Evolutionary conservation across 2,329 filamentous ascomycete genomes (phyloP), one percentile per base, ranked within the genome.

Genomic region (Chaetomium globosum): DNA sequence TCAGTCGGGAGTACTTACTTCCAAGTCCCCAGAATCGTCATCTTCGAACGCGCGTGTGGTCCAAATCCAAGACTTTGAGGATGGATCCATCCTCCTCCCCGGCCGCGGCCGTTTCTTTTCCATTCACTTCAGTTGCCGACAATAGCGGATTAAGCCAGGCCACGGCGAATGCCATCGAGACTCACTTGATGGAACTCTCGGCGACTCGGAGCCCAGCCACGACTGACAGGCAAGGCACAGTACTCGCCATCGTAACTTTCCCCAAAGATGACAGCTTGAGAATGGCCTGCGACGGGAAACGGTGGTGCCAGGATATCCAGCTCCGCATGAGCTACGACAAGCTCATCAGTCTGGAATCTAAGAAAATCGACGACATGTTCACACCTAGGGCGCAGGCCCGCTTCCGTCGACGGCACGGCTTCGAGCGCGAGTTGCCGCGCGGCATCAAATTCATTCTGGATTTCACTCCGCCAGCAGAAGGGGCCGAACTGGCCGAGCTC

Each of bases 371-470:
- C n/a, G 74, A 77, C 2, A 77, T 82, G 73, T 74, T 86, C 3
- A 74, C 73, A 12, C 78, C 80, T 0, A 74, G 75, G 8, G 75
- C 76, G 10, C 81, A 83, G 69, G 77, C 75, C 28, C 77, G 77
- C 5, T 71, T 76, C 19, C 74, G 72, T 46, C 76, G 80, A 26
- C 78, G 77, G 16, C 76, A 76, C 23, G 76, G 76, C 51, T 68
- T 78, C 43, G 71, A 75, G 28, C 72, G 71, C 16, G 72, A 71
- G 16, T 71, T 80, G 10, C 78, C 77, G 0, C 69, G 75, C 2
- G 82, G 80, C 0, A 76, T 89, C 71, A 81, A 81, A 64, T 89
- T 84, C 68, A 76, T 89, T 21, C 71, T 91, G 43, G 87, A 91
- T 69, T 78, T 90, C 13, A 89, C 87, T 0, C 88, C 87, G 0